Conservation (phyloP, 73 alveolate species). For the Urostyla sp. region DNA sequence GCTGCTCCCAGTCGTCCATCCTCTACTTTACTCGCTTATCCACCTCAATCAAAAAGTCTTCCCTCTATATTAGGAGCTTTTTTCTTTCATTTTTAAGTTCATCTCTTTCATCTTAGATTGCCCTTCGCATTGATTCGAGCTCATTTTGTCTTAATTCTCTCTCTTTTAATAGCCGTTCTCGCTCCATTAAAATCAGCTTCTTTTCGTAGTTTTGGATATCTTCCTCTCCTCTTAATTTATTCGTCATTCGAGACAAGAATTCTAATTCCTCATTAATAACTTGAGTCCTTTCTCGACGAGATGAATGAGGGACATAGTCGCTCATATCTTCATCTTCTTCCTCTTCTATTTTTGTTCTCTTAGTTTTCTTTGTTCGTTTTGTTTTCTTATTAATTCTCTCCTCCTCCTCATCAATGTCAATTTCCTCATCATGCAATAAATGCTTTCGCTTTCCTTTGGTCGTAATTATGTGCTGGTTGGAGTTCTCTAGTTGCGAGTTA, state of each 20-base stretch:
- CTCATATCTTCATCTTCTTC: not conserved
- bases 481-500: not conserved
- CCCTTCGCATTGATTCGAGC: not conserved
- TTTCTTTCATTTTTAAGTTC: slow-evolving; percentile 1
- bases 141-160: not conserved
- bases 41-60: slow-evolving; percentile 11
- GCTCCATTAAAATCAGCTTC: not conserved
- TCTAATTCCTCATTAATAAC: too few relatives aligned
- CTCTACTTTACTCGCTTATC: slow-evolving; percentile 19
- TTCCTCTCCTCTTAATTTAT: not conserved
- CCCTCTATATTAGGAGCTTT: not conserved
- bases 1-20: slow-evolving; percentile 36
- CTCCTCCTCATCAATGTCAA: not conserved
- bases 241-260: not conserved
- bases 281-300: not conserved
- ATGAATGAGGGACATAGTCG: not conserved
- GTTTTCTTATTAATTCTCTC: not conserved
- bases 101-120: not conserved
- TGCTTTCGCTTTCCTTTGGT: not conserved
- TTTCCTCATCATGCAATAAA: not conserved
- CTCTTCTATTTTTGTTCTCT: not conserved
- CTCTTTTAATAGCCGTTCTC: not conserved
- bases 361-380: not conserved
- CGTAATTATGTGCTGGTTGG: not conserved
- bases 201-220: not conserved